These are phyloP conservation scores for Nothophytophthora sp. DNA, from an alignment of 352 stramenopile species.

Conservation along the genomic window DNA sequence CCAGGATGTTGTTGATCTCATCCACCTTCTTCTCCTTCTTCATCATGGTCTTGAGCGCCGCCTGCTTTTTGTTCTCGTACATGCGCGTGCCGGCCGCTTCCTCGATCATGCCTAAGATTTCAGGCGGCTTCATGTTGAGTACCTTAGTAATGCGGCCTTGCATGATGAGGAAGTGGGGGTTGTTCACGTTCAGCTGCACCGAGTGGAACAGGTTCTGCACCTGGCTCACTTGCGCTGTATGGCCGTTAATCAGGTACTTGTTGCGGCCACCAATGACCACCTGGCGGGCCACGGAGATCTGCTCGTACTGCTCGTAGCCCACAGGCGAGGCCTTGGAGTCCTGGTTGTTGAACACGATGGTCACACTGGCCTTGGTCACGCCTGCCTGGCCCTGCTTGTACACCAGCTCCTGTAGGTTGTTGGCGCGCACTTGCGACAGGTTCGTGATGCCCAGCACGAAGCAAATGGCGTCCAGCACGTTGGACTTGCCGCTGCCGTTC, in stretches of 20 bases:
- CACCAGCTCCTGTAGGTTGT: constrained; percentile 99
- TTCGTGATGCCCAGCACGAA: constrained; percentile 99
- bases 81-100: constrained; percentile 99
- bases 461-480: constrained; percentile 99
- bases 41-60: constrained; percentile 98
- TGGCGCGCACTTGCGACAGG: constrained; percentile 97
- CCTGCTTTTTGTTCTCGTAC: constrained; percentile 99
- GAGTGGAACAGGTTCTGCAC: constrained; percentile 99
- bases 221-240: constrained; percentile 96
- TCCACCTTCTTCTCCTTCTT: constrained; percentile 99
- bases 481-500: constrained; percentile 99
- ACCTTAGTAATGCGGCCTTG: constrained; percentile 99
- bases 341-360: constrained; percentile 99
- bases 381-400: constrained; percentile 99
- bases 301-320: constrained; percentile 97
- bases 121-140: constrained; percentile 99
- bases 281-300: constrained; percentile 99
- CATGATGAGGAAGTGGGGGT: constrained; percentile 99
- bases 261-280: constrained; percentile 99
- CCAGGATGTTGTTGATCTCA: constrained; percentile 98
- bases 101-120: constrained; percentile 99
- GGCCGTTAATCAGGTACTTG: constrained; percentile 99
- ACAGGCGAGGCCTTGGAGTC: constrained; percentile 92
- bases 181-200: constrained; percentile 99
- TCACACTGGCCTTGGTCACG: constrained; percentile 99